Base-by-base conservation (phyloP, 345 rosid genomes). In the Eucalyptus leucophloia region DNA sequence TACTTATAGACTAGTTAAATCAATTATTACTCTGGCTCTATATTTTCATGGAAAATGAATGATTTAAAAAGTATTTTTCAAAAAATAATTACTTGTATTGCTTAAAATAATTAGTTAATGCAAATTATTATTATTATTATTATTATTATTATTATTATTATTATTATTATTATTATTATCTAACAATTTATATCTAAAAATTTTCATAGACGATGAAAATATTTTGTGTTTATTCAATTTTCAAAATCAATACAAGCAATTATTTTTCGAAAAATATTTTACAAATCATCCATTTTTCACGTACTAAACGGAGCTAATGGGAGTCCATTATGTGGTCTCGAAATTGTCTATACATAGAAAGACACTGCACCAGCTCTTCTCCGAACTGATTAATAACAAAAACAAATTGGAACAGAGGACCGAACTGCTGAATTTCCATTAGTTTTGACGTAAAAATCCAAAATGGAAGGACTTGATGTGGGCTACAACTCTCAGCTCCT, bases 61-160 rank as follows among this genome's bases (percentile, higher is more conserved):
- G 0, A 28, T 30, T 62, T 30, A 0, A 3, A 62, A 62, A 62
- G 3, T 13, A 30, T 30, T 30, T 62, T 60, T 0, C 4, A 0
- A 60, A 60, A 28, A 62, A 62, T 28, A 3, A 28, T 60, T 28
- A 13, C 2, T 12, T 6, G 0, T 28, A 60, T 60, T 0, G 1
- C 15, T 60, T 60, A 12, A 28, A 60, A 28, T 28, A 60, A 60
- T 28, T 28, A 60, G 32, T 60, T 3, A 6, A 12, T 28, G 4
- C 3, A 24, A 56, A 54, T 7, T 54, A 54, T 54, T 54, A 19
- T 54, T 9, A 23, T 23, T 2, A 56, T 56, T 4, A 4, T 7
- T 14, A 56, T 56, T 56, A 56, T 56, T 24, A 21, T 56, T 9
- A 56, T 56, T 12, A 58, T 58, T 5, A 5, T 9, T 51, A 58